These are phyloP conservation scores for Aegilops umbellulata DNA, from an alignment of 176 grass and related monocot species.

Conservation along the genomic window DNA sequence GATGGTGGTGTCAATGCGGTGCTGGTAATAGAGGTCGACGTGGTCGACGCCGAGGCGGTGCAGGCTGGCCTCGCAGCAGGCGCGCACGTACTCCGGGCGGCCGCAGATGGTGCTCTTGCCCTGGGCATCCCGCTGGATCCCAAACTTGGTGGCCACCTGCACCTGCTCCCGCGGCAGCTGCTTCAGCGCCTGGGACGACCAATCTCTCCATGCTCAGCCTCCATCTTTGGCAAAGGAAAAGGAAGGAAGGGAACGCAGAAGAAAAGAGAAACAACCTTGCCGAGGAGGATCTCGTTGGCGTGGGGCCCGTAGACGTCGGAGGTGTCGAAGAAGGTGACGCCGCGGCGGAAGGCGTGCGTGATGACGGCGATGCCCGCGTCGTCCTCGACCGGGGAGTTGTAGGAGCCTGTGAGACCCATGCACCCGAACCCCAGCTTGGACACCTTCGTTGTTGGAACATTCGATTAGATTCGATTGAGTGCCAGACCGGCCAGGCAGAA, in stretches of 20 bases:
- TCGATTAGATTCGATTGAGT: neutral
- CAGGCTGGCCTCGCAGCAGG: constrained; percentile 74
- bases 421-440: constrained; percentile 88
- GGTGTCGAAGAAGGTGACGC: constrained; percentile 89
- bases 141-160: constrained; percentile 82
- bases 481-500: neutral
- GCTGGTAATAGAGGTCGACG: constrained; percentile 83
- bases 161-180: constrained; percentile 68
- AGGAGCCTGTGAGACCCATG: constrained; percentile 54
- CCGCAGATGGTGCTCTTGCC: constrained; percentile 29
- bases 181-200: constrained; percentile 57
- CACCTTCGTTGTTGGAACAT: constrained; percentile 36
- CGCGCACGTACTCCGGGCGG: constrained; percentile 54
- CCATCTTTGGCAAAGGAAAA: neutral
- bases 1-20: constrained; percentile 48
- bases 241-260: neutral
- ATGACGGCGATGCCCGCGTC: constrained; percentile 54
- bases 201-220: neutral
- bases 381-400: constrained; percentile 55
- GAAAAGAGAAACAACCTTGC: constrained; percentile 36
- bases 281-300: constrained; percentile 71
- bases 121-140: constrained; percentile 19
- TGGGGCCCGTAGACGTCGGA: constrained; percentile 65
- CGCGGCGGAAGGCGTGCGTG: constrained; percentile 62
- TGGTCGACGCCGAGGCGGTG: constrained; percentile 52